phyloP scores from a whole-genome alignment of 805 yeast genomes.

The Zygotorulaspora florentina region DNA sequence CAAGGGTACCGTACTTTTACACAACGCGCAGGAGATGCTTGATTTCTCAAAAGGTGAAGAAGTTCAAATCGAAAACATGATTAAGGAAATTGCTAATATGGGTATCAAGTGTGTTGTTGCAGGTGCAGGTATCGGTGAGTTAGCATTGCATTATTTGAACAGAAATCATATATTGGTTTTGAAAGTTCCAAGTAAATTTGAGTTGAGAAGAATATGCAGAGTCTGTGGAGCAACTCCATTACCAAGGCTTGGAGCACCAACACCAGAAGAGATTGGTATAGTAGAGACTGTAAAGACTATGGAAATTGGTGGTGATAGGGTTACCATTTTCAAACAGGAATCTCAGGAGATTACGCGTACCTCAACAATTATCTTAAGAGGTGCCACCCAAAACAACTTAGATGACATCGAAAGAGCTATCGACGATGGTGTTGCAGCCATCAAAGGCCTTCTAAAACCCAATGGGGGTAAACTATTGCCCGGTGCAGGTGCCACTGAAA shows the following conservation, averaged over 20 bases:
- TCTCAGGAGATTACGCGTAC: constrained; percentile 62
- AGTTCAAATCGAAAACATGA: constrained; percentile 79
- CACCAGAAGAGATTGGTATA: constrained; percentile 88
- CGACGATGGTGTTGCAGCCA: constrained; percentile 91
- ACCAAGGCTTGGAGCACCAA: constrained; percentile 90
- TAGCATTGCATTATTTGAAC: constrained; percentile 89
- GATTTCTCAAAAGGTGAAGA: constrained; percentile 97
- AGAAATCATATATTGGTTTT: constrained; percentile 79
- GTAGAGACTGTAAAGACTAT: constrained; percentile 84
- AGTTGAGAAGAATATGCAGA: constrained; percentile 86
- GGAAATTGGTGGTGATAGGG: constrained; percentile 97
- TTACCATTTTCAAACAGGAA: constrained; percentile 85
- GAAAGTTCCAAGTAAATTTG: constrained; percentile 91
- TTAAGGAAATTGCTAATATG: constrained; percentile 74
- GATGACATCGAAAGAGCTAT: constrained; percentile 97
- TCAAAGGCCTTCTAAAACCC: constrained; percentile 83
- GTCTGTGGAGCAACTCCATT: constrained; percentile 97
- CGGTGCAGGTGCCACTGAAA: constrained; percentile 96
- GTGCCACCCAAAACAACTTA: constrained; percentile 89
- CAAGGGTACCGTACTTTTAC: constrained; percentile 92
- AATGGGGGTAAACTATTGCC: constrained; percentile 74
- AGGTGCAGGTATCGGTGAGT: constrained; percentile 90
- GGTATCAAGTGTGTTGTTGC: constrained; percentile 89
- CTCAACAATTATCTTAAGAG: constrained; percentile 88
- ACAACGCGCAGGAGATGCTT: constrained; percentile 95